Evolutionary conservation across 768 basidiomycete genomes (phyloP), one percentile per base, ranked within the genome.

Genomic region (Phanerodontia chrysosporium): DNA sequence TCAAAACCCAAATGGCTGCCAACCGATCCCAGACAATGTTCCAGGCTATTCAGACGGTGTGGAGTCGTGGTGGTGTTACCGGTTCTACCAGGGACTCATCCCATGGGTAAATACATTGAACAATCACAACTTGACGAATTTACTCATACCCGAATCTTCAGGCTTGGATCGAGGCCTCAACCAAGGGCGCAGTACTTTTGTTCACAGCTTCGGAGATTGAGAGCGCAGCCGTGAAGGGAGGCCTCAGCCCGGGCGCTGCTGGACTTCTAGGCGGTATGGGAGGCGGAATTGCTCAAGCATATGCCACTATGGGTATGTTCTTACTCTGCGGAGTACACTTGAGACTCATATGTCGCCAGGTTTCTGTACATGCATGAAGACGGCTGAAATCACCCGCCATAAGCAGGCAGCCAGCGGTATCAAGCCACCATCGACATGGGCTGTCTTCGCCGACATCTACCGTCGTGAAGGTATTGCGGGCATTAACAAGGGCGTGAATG

Each of bases 131-230:
- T 12, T 42, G 28, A 16, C 6, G 36, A 2, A 16, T 29, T 27
- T 48, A 3, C 46, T 36, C 12, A 25, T 8, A 7, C 32, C 27
- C 16, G 16, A 44, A 44, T 42, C 53, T 49, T 14, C 62, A 97
- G 95, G 97, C 97, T 36, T 98, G 97, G 97, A 96, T 99, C 67
- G 97, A 99, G 73, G 97, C 97, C 10, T 97, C 95, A 4, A 98
- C 97, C 0, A 99, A 99, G 72, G 97, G 97, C 54, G 97, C 83
- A 57, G 97, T 99, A 29, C 83, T 99, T 22, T 80, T 99, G 61
- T 98, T 99, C 78, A 86, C 95, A 16, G 95, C 97, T 25, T 91
- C 95, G 4, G 97, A 99, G 73, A 89, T 98, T 32, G 95, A 98
- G 73, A 82, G 84, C 18, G 80, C 81, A 21, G 75, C 78, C 21